Evolutionary conservation across 805 yeast genomes (phyloP).

Genomic region (Lipomyces japonicus): DNA sequence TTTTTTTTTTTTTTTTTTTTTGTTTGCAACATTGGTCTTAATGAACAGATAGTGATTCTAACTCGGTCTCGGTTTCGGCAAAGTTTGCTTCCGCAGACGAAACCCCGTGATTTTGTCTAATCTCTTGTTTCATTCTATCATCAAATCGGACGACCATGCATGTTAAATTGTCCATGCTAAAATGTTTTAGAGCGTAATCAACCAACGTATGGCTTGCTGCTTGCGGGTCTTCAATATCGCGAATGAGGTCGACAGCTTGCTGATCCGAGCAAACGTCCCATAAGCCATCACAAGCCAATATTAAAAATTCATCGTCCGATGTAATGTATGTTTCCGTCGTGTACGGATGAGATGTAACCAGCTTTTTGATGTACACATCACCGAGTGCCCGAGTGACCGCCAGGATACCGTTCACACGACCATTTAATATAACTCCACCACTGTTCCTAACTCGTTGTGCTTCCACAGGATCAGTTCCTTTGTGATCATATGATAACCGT

Average conservation of each 20-base stretch:
- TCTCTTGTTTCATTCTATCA: constrained; percentile 15
- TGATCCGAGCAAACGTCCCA: constrained; percentile 93
- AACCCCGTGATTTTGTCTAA: constrained; percentile 9
- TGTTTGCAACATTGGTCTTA: background rate
- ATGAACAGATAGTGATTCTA: constrained; percentile 1
- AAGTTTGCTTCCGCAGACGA: constrained; percentile 2
- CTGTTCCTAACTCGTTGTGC: constrained; percentile 65
- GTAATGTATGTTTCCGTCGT: constrained; percentile 81
- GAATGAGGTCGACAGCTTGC: constrained; percentile 71
- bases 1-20: background rate
- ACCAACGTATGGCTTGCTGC: constrained; percentile 28
- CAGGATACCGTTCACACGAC: constrained; percentile 90
- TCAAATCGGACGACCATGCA: constrained; percentile 68
- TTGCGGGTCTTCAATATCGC: constrained; percentile 42
- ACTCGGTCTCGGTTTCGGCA: constrained; percentile 4
- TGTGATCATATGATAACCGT: constrained; percentile 87
- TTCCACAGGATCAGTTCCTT: constrained; percentile 79
- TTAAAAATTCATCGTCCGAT: constrained; percentile 67
- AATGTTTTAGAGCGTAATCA: constrained; percentile 61
- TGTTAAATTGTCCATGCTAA: constrained; percentile 88
- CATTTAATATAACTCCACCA: constrained; percentile 87
- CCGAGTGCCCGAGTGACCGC: constrained; percentile 94
- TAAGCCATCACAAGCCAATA: constrained; percentile 92
- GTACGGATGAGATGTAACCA: constrained; percentile 86
- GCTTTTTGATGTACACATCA: constrained; percentile 83